phyloP scores from a whole-genome alignment of 352 stramenopile genomes.

The Phytophthora idaei region DNA sequence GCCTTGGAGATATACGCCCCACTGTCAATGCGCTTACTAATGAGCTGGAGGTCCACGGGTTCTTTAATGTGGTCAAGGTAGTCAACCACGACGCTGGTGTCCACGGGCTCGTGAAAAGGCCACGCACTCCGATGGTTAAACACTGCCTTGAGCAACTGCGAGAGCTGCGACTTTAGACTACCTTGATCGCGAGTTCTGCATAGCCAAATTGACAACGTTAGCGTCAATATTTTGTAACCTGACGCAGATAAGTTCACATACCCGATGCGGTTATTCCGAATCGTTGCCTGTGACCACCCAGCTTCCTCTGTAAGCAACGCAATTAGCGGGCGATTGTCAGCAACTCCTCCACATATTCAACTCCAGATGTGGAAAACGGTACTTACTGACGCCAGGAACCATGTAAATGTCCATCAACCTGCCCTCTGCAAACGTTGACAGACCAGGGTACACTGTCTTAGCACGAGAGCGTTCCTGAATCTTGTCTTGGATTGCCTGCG shows the following conservation, averaged over 20 bases:
- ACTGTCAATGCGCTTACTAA: constrained; percentile 84
- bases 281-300: constrained; percentile 83
- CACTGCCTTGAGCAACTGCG: constrained; percentile 89
- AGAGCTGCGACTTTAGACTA: constrained; percentile 86
- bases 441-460: constrained; percentile 73
- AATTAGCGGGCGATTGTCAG: constrained; percentile 9
- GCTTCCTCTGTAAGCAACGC: constrained; percentile 66
- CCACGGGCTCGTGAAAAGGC: constrained; percentile 98
- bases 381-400: constrained; percentile 88
- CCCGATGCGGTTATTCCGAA: constrained; percentile 87
- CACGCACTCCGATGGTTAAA: constrained; percentile 96
- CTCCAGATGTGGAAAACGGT: background rate
- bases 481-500: constrained; percentile 83
- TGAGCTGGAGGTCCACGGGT: constrained; percentile 91
- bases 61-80: constrained; percentile 98
- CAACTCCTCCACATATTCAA: background rate
- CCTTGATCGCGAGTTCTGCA: constrained; percentile 74
- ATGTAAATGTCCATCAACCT: constrained; percentile 89
- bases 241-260: constrained; percentile 27
- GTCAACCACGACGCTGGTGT: constrained; percentile 94
- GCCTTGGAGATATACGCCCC: constrained; percentile 92
- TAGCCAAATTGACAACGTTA: constrained; percentile 1
- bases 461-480: constrained; percentile 78
- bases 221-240: background rate
- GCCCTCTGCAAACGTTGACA: constrained; percentile 77